Percentiles rank a stretch among this genome's conserved stretches.
Evolutionary conservation across 208 protist genomes (phyloP).

Genomic region (Zelonia costaricensis): DNA sequence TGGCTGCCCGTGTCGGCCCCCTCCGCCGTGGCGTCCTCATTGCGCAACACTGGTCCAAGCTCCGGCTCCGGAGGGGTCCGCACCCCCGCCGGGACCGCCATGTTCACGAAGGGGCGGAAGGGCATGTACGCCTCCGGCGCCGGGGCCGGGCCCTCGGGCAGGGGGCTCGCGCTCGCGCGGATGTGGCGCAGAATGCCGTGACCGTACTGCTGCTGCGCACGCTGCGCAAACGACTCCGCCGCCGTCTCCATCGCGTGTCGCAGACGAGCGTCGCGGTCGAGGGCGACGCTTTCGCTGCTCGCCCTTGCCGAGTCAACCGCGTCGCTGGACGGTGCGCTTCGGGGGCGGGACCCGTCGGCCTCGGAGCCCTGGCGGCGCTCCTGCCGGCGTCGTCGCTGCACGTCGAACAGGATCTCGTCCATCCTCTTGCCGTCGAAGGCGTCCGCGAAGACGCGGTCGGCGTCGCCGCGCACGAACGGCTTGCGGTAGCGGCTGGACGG

Average conservation of each 20-base stretch:
- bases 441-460: constrained; percentile 79
- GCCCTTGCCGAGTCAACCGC: too few relatives aligned
- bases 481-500: constrained; percentile 19
- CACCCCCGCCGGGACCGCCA: constrained; percentile 59
- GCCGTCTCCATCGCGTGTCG: constrained; percentile 62
- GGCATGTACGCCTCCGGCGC: constrained; percentile 65
- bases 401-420: constrained; percentile 83
- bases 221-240: constrained; percentile 49
- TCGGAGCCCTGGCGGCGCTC: background rate
- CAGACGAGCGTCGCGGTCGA: constrained; percentile 54
- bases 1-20: background rate
- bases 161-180: background rate
- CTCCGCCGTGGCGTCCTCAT: constrained; percentile 17
- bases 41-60: constrained; percentile 30
- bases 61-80: constrained; percentile 41
- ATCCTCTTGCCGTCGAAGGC: constrained; percentile 85
- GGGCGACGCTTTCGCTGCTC: constrained; percentile 4
- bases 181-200: constrained; percentile 53
- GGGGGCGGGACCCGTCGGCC: background rate
- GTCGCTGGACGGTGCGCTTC: background rate
- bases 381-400: constrained; percentile 50
- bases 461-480: constrained; percentile 79
- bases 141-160: constrained; percentile 21
- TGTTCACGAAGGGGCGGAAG: constrained; percentile 73
- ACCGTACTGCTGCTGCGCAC: constrained; percentile 59